Evolutionary conservation across 2,329 filamentous ascomycete species (phyloP).

Genomic region (Escovopsis sp.): DNA sequence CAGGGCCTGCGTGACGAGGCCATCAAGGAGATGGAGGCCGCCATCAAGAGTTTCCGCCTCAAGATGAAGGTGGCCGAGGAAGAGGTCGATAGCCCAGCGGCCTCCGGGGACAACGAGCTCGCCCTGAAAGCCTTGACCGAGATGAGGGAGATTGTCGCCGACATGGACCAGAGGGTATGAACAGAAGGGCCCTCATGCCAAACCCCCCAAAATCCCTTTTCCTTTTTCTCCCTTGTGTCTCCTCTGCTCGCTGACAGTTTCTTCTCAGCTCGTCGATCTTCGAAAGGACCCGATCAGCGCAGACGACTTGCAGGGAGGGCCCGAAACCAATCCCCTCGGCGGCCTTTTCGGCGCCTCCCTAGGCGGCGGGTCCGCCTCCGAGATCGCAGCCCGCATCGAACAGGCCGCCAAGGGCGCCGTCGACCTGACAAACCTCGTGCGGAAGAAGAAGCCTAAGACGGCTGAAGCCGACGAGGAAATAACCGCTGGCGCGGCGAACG

Average conservation of each 20-base stretch:
- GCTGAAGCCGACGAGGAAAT: slow-evolving; percentile 5
- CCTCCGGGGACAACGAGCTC: slow-evolving; percentile 52
- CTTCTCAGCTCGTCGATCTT: slow-evolving; percentile 48
- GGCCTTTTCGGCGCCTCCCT: slow-evolving; percentile 50
- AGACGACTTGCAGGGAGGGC: slow-evolving; percentile 22
- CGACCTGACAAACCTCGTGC: slow-evolving; percentile 59
- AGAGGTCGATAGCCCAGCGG: slow-evolving; percentile 45
- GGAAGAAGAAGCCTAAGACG: slow-evolving; percentile 47
- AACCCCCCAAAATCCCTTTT: not conserved
- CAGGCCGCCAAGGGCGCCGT: slow-evolving; percentile 62
- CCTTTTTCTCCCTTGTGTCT: not conserved
- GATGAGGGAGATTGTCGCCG: slow-evolving; percentile 62
- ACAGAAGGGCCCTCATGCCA: not conserved
- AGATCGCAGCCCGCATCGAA: slow-evolving; percentile 49
- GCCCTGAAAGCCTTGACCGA: slow-evolving; percentile 50
- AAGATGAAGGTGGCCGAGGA: slow-evolving; percentile 59
- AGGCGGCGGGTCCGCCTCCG: slow-evolving; percentile 41
- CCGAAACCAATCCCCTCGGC: slow-evolving; percentile 28
- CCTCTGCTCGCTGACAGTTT: slow-evolving; percentile 2
- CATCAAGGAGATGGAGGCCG: slow-evolving; percentile 54
- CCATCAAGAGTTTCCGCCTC: slow-evolving; percentile 56
- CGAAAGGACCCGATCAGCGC: slow-evolving; percentile 40
- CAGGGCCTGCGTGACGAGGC: slow-evolving; percentile 58
- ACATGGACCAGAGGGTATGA: slow-evolving; percentile 62
- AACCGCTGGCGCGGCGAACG: slow-evolving; percentile 20